Percentiles rank a stretch among this genome's conserved stretches.
phyloP scores from a whole-genome alignment of 371 early-diverging fungal species.

The Thermomucor indicae-seudaticae region DNA sequence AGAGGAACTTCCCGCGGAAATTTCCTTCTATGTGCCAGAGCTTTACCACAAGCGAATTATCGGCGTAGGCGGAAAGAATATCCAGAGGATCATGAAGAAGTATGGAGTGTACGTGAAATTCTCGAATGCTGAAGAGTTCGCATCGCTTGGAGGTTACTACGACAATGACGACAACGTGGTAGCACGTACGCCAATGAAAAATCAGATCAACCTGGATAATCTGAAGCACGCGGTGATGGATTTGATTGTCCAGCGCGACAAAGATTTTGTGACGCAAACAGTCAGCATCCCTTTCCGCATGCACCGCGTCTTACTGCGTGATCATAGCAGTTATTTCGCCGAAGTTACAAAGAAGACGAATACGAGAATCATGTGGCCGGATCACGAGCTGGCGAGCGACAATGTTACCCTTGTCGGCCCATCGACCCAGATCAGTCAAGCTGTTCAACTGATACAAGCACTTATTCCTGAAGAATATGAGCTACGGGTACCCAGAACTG shows the following conservation, averaged over 20 bases:
- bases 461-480: conserved; percentile 38
- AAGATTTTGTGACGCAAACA: conserved; percentile 34
- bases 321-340: conserved; percentile 30
- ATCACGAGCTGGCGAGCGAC: conserved; percentile 36
- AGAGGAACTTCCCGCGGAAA: conserved; percentile 84
- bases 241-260: conserved; percentile 58
- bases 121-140: conserved; percentile 77
- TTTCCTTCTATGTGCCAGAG: conserved; percentile 86
- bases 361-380: conserved; percentile 51
- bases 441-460: conserved; percentile 27
- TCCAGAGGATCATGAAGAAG: conserved; percentile 94
- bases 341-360: conserved; percentile 51
- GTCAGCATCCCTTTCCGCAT: conserved; percentile 41
- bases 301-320: conserved; percentile 42
- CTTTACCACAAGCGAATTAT: conserved; percentile 92
- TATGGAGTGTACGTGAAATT: conserved; percentile 95
- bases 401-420: conserved; percentile 38
- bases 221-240: conserved; percentile 75
- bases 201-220: conserved; percentile 63
- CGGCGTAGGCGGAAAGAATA: conserved; percentile 92
- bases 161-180: conserved; percentile 84
- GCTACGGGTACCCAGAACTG: conserved; percentile 29
- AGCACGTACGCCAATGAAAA: conserved; percentile 86
- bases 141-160: conserved; percentile 72
- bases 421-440: conserved; percentile 33